phyloP scores from a whole-genome alignment of 2,329 filamentous ascomycete genomes.

The Penicillium olsonii region DNA sequence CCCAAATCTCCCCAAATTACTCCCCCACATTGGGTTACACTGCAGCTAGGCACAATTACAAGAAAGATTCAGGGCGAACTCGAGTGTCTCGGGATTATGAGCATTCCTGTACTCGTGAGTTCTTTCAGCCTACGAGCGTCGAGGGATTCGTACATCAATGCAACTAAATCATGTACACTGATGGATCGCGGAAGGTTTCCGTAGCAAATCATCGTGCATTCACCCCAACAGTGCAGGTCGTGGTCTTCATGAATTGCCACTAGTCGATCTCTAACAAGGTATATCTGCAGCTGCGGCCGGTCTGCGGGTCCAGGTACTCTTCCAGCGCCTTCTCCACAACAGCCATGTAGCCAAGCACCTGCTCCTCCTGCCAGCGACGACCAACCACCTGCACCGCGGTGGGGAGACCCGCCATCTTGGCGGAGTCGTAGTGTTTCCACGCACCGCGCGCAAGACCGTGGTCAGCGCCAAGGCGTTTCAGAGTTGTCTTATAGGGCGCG shows the following conservation, averaged over 20 bases:
- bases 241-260: neutral
- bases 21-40: neutral
- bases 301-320: conserved; percentile 36
- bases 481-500: conserved; percentile 46
- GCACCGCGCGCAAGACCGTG: conserved; percentile 81
- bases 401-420: conserved; percentile 82
- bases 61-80: neutral
- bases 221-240: neutral
- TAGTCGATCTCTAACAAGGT: conserved; percentile 41
- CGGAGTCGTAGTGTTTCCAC: conserved; percentile 81
- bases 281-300: conserved; percentile 38
- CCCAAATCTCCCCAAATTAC: neutral
- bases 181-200: neutral
- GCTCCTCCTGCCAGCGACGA: conserved; percentile 79
- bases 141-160: neutral
- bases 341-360: conserved; percentile 79
- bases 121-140: too few relatives aligned
- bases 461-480: conserved; percentile 49
- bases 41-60: neutral
- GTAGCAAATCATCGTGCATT: neutral
- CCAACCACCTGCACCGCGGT: conserved; percentile 85
- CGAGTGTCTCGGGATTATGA: neutral
- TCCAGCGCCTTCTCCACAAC: conserved; percentile 74
- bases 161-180: neutral
- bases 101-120: too few relatives aligned